Percentiles rank a stretch among this genome's conserved stretches.
Conservation (phyloP, 208 protist species). For the Leptomonas pyrrhocoris region DNA sequence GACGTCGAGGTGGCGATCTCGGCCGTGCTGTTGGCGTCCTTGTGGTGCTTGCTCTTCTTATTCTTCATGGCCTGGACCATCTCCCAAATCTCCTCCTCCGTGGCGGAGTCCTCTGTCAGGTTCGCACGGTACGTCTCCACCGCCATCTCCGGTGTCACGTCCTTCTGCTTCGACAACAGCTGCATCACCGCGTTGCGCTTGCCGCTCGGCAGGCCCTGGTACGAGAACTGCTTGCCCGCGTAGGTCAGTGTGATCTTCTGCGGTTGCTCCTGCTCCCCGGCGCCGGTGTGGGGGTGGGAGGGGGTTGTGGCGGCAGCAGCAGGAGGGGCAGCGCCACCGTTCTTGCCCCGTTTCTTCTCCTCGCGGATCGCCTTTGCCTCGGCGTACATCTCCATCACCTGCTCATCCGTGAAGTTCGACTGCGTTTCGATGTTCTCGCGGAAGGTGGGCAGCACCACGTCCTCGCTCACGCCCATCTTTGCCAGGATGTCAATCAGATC, state of each 20-base stretch:
- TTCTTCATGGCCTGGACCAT: conserved; percentile 48
- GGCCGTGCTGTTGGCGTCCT: conserved; percentile 13
- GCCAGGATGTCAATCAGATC: conserved; percentile 84
- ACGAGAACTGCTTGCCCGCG: conserved; percentile 73
- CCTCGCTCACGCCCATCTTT: conserved; percentile 62
- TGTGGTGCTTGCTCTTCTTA: conserved; percentile 31
- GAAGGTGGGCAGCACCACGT: conserved; percentile 54
- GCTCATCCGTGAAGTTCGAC: conserved; percentile 45
- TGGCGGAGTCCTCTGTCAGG: conserved; percentile 46
- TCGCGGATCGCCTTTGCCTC: conserved; percentile 47
- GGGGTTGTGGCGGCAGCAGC: neutral
- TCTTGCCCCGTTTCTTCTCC: conserved; percentile 46
- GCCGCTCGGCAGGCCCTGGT: conserved; percentile 66
- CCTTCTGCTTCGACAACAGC: conserved; percentile 69
- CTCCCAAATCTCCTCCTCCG: conserved; percentile 63
- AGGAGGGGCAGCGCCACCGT: neutral
- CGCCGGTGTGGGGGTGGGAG: neutral
- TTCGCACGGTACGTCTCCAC: conserved; percentile 75
- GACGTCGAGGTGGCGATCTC: neutral
- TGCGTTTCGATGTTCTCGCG: conserved; percentile 75
- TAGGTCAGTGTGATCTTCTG: conserved; percentile 72
- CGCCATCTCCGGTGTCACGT: conserved; percentile 49
- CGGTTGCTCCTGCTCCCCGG: conserved; percentile 47
- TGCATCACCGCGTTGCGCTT: conserved; percentile 75
- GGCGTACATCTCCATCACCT: conserved; percentile 53